Percentiles rank a stretch among this genome's conserved stretches.
Conservation (phyloP, 139 green algal genomes). For the Zygnema circumcarinatum region DNA sequence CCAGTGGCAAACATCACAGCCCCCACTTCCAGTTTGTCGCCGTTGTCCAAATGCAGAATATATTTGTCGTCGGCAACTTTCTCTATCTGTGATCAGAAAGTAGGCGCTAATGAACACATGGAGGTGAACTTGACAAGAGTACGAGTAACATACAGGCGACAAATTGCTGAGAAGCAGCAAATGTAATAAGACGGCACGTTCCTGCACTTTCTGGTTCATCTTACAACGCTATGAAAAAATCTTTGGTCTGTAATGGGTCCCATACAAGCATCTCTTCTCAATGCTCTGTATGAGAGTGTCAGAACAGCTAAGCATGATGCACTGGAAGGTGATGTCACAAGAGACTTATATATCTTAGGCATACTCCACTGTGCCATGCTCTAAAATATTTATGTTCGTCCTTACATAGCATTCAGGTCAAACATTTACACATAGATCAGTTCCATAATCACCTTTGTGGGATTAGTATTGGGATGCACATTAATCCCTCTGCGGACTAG, state of each 20-base stretch:
- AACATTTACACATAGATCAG: not conserved
- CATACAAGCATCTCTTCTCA: not conserved
- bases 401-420: not conserved
- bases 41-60: slow-evolving; percentile 51
- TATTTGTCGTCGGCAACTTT: slow-evolving; percentile 50
- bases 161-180: not conserved
- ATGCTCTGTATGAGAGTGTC: not conserved
- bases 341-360: too few relatives aligned
- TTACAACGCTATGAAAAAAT: too few relatives aligned
- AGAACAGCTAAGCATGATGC: not conserved
- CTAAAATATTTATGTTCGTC: not conserved
- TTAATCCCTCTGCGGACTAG: slow-evolving; percentile 1
- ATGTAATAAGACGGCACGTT: not conserved
- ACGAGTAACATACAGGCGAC: not conserved
- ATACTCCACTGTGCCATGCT: too few relatives aligned
- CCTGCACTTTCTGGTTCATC: too few relatives aligned
- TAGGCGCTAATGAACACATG: too few relatives aligned
- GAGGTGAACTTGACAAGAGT: not conserved
- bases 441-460: slow-evolving; percentile 10
- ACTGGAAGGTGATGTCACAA: too few relatives aligned
- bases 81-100: slow-evolving; percentile 59
- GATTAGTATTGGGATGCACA: slow-evolving; percentile 7
- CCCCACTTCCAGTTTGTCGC: slow-evolving; percentile 65
- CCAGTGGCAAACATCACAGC: slow-evolving; percentile 88
- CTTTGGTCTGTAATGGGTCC: too few relatives aligned